Evolutionary conservation across 352 stramenopile genomes (phyloP), one percentile per base, ranked within the genome.

Genomic region (Phytopythium sindhum): DNA sequence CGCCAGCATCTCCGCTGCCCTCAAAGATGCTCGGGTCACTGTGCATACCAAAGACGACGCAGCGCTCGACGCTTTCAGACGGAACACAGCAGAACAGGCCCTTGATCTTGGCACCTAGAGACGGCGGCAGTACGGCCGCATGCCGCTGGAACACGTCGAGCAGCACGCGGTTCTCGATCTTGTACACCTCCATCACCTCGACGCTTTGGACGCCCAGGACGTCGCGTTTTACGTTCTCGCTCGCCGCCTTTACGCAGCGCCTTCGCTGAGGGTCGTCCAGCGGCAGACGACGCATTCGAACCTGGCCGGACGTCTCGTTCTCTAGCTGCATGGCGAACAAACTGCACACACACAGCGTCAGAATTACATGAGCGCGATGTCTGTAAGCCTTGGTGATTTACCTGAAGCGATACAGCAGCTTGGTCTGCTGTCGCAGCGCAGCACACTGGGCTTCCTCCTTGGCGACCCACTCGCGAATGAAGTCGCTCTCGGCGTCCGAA

Each of bases 121-220:
- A 21, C 2, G 64, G 52, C 5, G 65, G 21, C 7, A 80, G 48
- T 1, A 64, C 54, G 15, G 45, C 60, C 26, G 79, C 73, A 61
- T 78, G 79, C 19, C 56, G 68, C 60, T 91, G 84, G 41, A 93
- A 93, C 11, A 58, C 63, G 31, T 82, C 61, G 12, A 95, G 54
- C 23, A 93, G 37, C 45, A 72, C 70, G 14, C 67, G 66, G 59
- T 95, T 92, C 54, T 93, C 84, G 59, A 95, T 80, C 55, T 94
- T 93, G 64, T 81, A 95, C 39, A 95, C 86, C 33, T 88, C 78
- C 28, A 84, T 60, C 10, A 95, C 83, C n/a, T 91, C 66, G n/a
- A 93, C 41, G 37, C 24, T 11, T 35, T 52, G n/a, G 35, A 28
- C 53, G 24, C 1, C 28, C 28, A 55, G 11, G 8, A 90, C 88